Base-by-base conservation (phyloP, 2,329 filamentous ascomycete species). In the Pyricularia pennisetigena region DNA sequence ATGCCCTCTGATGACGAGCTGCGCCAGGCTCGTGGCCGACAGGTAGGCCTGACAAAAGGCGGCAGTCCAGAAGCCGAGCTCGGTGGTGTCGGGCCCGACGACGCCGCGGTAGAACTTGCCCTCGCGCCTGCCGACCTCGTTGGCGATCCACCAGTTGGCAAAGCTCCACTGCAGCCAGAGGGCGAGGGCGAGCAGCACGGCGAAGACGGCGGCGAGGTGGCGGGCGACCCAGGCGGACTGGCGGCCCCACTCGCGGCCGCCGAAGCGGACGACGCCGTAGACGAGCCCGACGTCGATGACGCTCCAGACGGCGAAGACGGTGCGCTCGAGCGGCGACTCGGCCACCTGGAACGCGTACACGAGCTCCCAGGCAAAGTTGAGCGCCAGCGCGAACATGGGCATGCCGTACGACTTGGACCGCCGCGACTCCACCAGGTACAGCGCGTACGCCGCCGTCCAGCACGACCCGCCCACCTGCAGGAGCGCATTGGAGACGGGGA, bases 61-160 rank as follows among this genome's bases (percentile, higher is more conserved):
- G 8, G 81, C 81, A 8, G 80, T 81, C 80, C 82, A 84, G 67
- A 78, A 84, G 1, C 80, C 79, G 72, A 84, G 71, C 74, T 85
- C 83, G 1, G 82, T 83, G 30, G 79, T 81, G 73, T 85, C 83
- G 35, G 74, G 77, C 64, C 73, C 79, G 69, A 78, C 79, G 49
- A 69, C 73, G 26, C 76, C 79, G 72, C 79, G 75, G 73, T 76
- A 81, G 70, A 77, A 78, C 74, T 81, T 82, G 64, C 82, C 82
- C 68, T 79, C 75, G 71, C 83, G 82, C 70, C 26, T 26, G 14
- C 16, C 49, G 65, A 67, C 26, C 35, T 67, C 26, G 41, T 67
- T 61, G 8, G 0, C 29, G 16, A 67, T 67, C 65, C 65, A 67
- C 65, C 65, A 67, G 3, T n/a, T 23, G 16, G 65, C 65, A 14